Base-by-base conservation (phyloP, 75 land plant genomes). In the Pinus albicaulis region DNA sequence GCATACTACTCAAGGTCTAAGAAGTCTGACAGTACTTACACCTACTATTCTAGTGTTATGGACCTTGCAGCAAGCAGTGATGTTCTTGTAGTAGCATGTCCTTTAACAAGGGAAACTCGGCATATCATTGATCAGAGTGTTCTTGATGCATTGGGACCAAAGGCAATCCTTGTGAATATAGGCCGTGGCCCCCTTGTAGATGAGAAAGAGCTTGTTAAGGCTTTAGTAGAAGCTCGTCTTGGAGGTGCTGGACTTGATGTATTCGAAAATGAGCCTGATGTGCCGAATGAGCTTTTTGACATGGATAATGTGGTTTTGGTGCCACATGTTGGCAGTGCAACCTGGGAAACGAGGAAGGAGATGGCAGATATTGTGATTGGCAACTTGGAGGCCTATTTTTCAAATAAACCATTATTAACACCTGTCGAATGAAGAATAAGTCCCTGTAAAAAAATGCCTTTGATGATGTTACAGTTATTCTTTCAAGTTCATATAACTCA, bases 351-450 rank as follows among this genome's bases (percentile, higher is more conserved):
- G 7, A 60, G 86, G 53, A 60, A 61, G 59, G 86, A 56, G 7
- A 83, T 85, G 87, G 87, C 79, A 41, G 82, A 79, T 57, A 76
- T 86, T 28, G 87, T 86, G 72, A 38, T 85, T n/a, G 64, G 70
- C 22, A 86, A 84, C 59, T 61, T 86, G 76, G 87, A 86, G 59
- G 87, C 87, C 22, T 76, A 86, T 56, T 84, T 84, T 75, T 72
- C 74, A 12, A 86, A 84, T 48, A 88, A 87, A 72, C 93, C 95
- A 59, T 79, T 92, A 63, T 36, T 90, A 69, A 84, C 83, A 25
- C 89, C 89, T 2, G 86, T 87, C 55, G 79, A 81, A 62, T 84
- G 71, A 68, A 68, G 52, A 68, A 17, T 2, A n/a, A 20, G 23
- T 36, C 20, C n/a, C 13, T 34, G 11, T 7, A 68, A 68, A 41